phyloP scores from a whole-genome alignment of 148 eudicot species.

The Chenopodium suecicum region DNA sequence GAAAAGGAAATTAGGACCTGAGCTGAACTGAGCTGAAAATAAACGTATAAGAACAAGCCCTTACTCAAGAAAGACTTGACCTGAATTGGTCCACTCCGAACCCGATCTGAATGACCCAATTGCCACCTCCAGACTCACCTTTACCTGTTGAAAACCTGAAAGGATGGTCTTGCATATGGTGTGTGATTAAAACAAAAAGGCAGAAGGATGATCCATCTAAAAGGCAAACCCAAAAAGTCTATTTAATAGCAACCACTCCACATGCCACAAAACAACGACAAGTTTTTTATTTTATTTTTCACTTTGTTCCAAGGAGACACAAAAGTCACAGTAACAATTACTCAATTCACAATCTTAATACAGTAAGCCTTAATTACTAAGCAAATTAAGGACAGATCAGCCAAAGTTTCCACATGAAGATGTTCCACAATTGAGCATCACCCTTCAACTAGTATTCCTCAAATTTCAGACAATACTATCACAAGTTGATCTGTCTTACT shows the following conservation, averaged over 20 bases:
- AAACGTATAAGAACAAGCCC: too few species aligned
- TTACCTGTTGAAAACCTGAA: too few species aligned
- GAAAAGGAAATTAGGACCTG: too few species aligned
- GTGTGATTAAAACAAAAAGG: not conserved
- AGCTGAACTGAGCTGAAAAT: too few species aligned
- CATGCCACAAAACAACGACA: not conserved
- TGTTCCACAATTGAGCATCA: not conserved
- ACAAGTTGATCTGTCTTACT: not conserved
- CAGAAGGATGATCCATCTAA: too few species aligned
- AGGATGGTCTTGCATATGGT: too few species aligned
- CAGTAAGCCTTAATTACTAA: too few species aligned
- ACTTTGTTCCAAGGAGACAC: not conserved
- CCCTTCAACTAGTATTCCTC: constrained; percentile 4
- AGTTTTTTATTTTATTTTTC: not conserved
- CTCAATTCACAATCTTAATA: not conserved
- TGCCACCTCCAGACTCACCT: too few species aligned
- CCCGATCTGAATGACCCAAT: too few species aligned
- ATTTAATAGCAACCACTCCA: not conserved
- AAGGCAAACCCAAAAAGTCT: too few species aligned
- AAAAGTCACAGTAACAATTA: not conserved
- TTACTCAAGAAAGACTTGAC: too few species aligned
- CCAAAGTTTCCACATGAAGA: not conserved
- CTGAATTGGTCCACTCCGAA: too few species aligned
- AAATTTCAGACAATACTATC: not conserved
- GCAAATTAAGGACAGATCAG: not conserved